These are phyloP conservation scores for Zoysia japonica DNA, from an alignment of 176 grass and related monocot species.

Conservation along the genomic window DNA sequence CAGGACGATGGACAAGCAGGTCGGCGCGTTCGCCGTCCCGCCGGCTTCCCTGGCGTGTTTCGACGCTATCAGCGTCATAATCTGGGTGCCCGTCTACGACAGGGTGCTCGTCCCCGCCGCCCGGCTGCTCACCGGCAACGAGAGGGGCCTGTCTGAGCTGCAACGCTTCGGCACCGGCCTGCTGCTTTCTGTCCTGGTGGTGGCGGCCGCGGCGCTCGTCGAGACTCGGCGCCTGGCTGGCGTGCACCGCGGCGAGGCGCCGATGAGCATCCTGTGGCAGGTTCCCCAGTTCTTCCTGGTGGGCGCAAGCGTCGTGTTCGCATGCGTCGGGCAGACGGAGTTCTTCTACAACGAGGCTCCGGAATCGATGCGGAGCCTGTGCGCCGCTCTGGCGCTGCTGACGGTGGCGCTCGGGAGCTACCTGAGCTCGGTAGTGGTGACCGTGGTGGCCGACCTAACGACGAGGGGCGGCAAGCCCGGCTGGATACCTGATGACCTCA, in stretches of 20 bases:
- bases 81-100: too few species aligned
- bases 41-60: too few species aligned
- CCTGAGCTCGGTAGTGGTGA: conserved; percentile 56
- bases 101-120: too few species aligned
- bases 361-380: conserved; percentile 60
- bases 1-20: conserved; percentile 45
- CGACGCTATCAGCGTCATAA: too few species aligned
- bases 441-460: conserved; percentile 40
- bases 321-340: conserved; percentile 44
- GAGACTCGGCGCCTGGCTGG: conserved; percentile 51
- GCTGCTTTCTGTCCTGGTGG: not conserved
- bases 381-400: conserved; percentile 26
- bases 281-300: conserved; percentile 60
- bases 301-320: conserved; percentile 53
- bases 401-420: conserved; percentile 42
- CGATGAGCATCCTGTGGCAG: conserved; percentile 68
- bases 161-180: too few species aligned
- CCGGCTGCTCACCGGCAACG: too few species aligned
- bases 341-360: conserved; percentile 70
- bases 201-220: not conserved
- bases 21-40: not conserved
- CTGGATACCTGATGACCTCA: conserved; percentile 70
- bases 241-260: conserved; percentile 32
- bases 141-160: too few species aligned
- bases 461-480: conserved; percentile 43